Percentiles rank a stretch among this genome's conserved stretches.
Conservation (phyloP, 2,329 filamentous ascomycete genomes). For the Paecilomyces sp. region DNA sequence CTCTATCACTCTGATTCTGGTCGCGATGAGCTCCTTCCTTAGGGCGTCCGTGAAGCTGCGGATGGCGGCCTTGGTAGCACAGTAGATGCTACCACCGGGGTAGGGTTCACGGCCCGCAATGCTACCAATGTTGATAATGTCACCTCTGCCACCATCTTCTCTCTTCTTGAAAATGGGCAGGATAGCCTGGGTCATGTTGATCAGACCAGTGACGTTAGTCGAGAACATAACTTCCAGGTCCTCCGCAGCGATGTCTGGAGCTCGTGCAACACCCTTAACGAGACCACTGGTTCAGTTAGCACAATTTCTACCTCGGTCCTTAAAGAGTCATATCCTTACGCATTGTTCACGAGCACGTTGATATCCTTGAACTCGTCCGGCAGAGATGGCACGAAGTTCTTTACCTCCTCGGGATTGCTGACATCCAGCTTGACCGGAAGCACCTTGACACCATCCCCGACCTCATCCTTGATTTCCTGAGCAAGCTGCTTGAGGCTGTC, state of each 20-base stretch:
- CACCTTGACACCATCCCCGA: conserved; percentile 73
- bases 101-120: conserved; percentile 89
- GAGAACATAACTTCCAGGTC: conserved; percentile 84
- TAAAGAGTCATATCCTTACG: conserved; percentile 49
- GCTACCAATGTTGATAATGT: conserved; percentile 92
- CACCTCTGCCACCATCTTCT: conserved; percentile 67
- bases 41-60: conserved; percentile 76
- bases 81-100: conserved; percentile 82
- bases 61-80: conserved; percentile 84
- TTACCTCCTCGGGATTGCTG: conserved; percentile 68
- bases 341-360: conserved; percentile 91
- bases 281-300: conserved; percentile 56
- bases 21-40: conserved; percentile 74
- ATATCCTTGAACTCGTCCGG: conserved; percentile 79
- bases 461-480: conserved; percentile 65
- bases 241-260: conserved; percentile 71
- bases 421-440: conserved; percentile 81
- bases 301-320: not conserved
- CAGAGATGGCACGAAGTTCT: conserved; percentile 62
- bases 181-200: conserved; percentile 93
- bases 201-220: conserved; percentile 90
- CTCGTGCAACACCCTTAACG: conserved; percentile 79
- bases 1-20: conserved; percentile 75
- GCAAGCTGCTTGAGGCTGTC: conserved; percentile 72
- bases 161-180: conserved; percentile 70